A percentile compares a stretch with the other conserved stretches of the same genome.
phyloP scores from a whole-genome alignment of 1,284 basidiomycete genomes.

The Golubevia pallescens region DNA sequence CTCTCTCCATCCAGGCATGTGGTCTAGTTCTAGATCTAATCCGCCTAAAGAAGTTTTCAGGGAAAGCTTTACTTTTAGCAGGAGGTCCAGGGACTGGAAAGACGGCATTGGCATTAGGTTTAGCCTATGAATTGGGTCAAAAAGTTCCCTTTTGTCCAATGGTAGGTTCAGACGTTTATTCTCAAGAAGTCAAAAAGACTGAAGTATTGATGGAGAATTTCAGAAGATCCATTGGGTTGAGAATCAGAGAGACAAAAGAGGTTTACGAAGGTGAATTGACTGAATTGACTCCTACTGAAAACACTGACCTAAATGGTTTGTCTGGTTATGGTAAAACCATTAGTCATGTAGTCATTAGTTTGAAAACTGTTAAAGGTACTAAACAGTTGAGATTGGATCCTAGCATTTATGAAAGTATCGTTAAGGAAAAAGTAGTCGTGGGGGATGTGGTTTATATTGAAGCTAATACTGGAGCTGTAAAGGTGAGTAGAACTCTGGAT shows the following conservation, averaged over 20 bases:
- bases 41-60: constrained; percentile 88
- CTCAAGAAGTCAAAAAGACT: constrained; percentile 97
- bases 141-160: constrained; percentile 98
- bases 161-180: constrained; percentile 97
- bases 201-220: constrained; percentile 97
- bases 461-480: constrained; percentile 90
- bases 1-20: constrained; percentile 72
- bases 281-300: constrained; percentile 86
- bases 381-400: constrained; percentile 95
- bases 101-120: constrained; percentile 90
- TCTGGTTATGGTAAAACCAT: constrained; percentile 97
- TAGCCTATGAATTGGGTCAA: constrained; percentile 89
- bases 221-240: constrained; percentile 83
- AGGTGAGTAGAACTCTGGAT: constrained; percentile 71
- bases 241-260: constrained; percentile 82
- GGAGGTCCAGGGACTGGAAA: constrained; percentile 93
- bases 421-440: constrained; percentile 95
- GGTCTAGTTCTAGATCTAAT: constrained; percentile 89
- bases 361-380: constrained; percentile 98
- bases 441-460: constrained; percentile 98
- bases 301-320: constrained; percentile 42
- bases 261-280: constrained; percentile 99
- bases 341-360: constrained; percentile 91
- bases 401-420: constrained; percentile 92
- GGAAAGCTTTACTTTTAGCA: constrained; percentile 82